phyloP scores from a whole-genome alignment of 306 rosid species.

The Pachyrhizus erosus region DNA sequence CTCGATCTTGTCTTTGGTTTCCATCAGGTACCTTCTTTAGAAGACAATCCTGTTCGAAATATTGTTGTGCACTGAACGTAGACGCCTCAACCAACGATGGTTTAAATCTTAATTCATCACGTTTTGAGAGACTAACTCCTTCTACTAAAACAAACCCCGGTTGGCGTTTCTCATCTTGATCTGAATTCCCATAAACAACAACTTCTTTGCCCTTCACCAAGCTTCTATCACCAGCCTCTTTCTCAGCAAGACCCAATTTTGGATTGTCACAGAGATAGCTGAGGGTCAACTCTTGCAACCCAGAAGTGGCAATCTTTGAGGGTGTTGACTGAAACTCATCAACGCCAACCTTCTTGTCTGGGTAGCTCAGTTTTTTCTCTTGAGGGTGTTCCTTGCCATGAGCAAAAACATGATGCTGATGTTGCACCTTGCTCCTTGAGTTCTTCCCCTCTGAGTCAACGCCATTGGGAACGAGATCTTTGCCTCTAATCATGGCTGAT shows the following conservation, averaged over 20 bases:
- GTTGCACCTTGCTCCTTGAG: slow-evolving; percentile 62
- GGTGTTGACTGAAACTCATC: slow-evolving; percentile 45
- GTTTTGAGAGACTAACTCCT: background rate
- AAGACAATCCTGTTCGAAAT: background rate
- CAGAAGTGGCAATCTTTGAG: slow-evolving; percentile 40
- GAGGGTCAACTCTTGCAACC: slow-evolving; percentile 75
- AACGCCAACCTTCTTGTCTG: slow-evolving; percentile 42
- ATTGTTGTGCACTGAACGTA: background rate
- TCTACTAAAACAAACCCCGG: no score
- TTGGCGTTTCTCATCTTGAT: slow-evolving; percentile 40
- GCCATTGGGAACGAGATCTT: slow-evolving; percentile 56
- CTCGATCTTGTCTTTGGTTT: background rate
- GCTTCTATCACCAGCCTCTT: slow-evolving; percentile 51
- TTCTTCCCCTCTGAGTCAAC: slow-evolving; percentile 66
- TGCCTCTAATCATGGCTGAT: slow-evolving; percentile 61
- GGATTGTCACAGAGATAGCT: slow-evolving; percentile 80
- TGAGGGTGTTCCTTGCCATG: slow-evolving; percentile 44
- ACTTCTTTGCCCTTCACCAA: slow-evolving; percentile 61
- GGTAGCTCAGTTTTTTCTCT: slow-evolving; percentile 42
- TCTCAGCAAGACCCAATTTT: slow-evolving; percentile 57
- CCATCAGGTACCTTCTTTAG: background rate
- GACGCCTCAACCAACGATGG: background rate
- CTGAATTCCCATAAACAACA: slow-evolving; percentile 52
- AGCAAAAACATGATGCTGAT: slow-evolving; percentile 39
- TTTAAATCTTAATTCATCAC: background rate